A percentile compares a stretch with the other conserved stretches of the same genome.
phyloP scores from a whole-genome alignment of 2,329 filamentous ascomycete genomes.

The Pseudogymnoascus sp. region DNA sequence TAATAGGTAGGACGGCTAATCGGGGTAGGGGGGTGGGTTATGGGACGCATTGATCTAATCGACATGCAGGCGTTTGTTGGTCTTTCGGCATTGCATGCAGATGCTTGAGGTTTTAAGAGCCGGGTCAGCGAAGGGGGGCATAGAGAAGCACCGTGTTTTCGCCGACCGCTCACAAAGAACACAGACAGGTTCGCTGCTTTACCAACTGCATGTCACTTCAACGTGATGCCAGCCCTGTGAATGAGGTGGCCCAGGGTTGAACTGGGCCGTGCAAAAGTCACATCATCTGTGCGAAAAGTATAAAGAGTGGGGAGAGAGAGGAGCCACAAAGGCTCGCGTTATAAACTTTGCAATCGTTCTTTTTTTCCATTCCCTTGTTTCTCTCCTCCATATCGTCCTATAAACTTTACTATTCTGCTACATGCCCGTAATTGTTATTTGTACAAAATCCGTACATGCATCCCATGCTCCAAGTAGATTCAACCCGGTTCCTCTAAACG shows the following conservation, averaged over 20 bases:
- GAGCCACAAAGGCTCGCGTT: background rate
- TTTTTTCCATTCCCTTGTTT: background rate
- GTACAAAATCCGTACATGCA: constrained; percentile 9
- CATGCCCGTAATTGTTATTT: constrained; percentile 3
- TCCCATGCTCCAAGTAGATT: constrained; percentile 3
- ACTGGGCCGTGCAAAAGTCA: background rate
- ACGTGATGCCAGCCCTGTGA: constrained; percentile 9
- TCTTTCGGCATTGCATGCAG: constrained; percentile 8
- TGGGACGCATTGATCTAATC: constrained; percentile 8
- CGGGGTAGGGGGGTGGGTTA: background rate
- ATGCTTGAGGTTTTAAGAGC: background rate
- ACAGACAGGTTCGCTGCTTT: constrained; percentile 9
- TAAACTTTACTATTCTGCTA: background rate
- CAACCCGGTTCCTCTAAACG: background rate
- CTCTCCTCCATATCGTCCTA: background rate
- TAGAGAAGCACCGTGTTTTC: background rate
- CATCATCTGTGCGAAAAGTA: constrained; percentile 9
- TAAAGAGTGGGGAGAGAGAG: background rate
- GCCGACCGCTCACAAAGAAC: constrained; percentile 5
- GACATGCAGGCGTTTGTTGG: constrained; percentile 7
- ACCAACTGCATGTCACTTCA: constrained; percentile 7
- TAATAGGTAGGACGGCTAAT: constrained; percentile 5
- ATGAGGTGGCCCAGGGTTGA: background rate
- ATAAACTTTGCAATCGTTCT: constrained; percentile 3
- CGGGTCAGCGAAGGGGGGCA: background rate